Evolutionary conservation across 2,329 filamentous ascomycete species (phyloP), one percentile per base, ranked within the genome.

Genomic region (Escovopsis sp.): DNA sequence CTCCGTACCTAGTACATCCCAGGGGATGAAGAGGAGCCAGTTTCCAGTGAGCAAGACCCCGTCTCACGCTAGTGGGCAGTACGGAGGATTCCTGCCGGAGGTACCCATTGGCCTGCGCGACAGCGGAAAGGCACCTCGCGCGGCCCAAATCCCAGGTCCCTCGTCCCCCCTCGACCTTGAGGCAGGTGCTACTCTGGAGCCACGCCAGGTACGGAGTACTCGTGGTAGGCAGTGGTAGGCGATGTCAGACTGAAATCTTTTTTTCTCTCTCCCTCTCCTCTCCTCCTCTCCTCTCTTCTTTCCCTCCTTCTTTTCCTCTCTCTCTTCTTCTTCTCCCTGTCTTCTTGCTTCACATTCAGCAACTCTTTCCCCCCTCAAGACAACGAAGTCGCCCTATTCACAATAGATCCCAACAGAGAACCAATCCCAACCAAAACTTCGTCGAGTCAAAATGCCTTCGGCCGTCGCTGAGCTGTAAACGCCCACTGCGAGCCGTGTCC

Each of bases 381-480:
- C 72, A 75, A 76, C 71, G 69, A 76, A 76, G 72, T 76, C 72
- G 68, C 63, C 45, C 49, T 50, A 45, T 40, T 40, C 31, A 33
- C 33, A 35, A 44, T n/a, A n/a, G 39, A 48, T 47, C 33, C 45
- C 41, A 50, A 44, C 46, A 57, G 50, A 51, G 56, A 48, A 54
- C 46, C 47, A 45, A 8, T 9, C 53, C 45, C 52, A 45, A 47
- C 53, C 43, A 46, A 53, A 66, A 71, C 4, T 79, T 40, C 68
- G 76, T 81, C 78, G 76, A 80, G 66, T 68, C 51, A 63, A 46
- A 57, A 78, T 76, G 72, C 74, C 73, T 72, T 74, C 68, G 76
- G 76, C 78, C 69, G 66, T 80, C 78, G 78, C 76, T 82, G 79
- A 79, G 80, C 82, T 88, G 79, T 92, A 86, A 87, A 84, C 72